Evolutionary conservation across 202 grass and related monocot genomes (phyloP), one percentile per base, ranked within the genome.

Genomic region (Zoysia matrella): DNA sequence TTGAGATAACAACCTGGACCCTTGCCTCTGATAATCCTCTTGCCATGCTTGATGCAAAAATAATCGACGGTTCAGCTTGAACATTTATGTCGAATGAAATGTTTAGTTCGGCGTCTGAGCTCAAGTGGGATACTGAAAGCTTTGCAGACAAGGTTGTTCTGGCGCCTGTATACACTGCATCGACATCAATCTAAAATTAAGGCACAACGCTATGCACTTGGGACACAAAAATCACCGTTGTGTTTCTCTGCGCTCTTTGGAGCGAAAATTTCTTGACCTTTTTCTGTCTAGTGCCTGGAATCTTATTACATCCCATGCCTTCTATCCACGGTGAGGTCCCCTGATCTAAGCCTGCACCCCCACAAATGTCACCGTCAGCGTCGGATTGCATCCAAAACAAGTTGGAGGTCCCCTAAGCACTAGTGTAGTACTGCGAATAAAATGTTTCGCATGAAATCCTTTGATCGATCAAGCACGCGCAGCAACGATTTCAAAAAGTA

Each of bases 301-400:
- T 48, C 30, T 54, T 54, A 52, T 12, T 39, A 2, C 15, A 73
- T 60, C 60, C 64, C 49, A 56, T 67, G 64, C 4, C 15, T 2
- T 47, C 64, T 66, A 53, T 8, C 22, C 22, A 56, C 15, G 64
- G 49, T 56, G 15, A 79, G 76, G 64, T 56, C 64, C 76, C 76
- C 64, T 15, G 53, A 66, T 12, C 75, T 66, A 78, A 77, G 30
- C 75, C 30, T 53, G 66, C 61, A n/a, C 39, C 13, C 5, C 30
- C 13, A 67, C 40, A 56, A 66, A 56, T 54, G 75, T 66, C 75
- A 2, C 46, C n/a, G 14, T 67, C 76, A 67, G 4, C 13, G 63
- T 67, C 49, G 47, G 55, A 55, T 30, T 22, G 15, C 18, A 15
- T 15, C 49, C 62, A 55, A 79, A 1, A 6, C 7, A 6, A 6